Base-by-base conservation (phyloP, 257 asterid species). In the Hygrophila difformis region DNA sequence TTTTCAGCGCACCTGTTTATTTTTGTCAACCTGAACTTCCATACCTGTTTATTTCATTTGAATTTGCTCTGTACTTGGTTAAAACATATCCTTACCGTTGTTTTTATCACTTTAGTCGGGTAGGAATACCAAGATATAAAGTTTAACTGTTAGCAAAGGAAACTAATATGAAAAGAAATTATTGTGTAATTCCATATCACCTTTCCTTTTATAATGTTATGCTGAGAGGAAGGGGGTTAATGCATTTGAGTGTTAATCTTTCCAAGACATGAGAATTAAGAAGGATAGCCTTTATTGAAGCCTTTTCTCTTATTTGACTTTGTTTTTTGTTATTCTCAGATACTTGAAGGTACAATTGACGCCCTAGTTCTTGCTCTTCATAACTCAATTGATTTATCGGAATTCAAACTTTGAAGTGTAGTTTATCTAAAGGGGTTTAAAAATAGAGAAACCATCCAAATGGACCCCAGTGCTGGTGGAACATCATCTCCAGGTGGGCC, bases 401-500 rank as follows among this genome's bases (percentile, higher is more conserved):
- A 26, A 18, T 59, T 50, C 12, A 40, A 41, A 16, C 20, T 14
- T 12, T 43, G 4, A 47, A 17, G 52, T 17, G 53, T 26, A 38
- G 12, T 41, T 19, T 46, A 16, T 40, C 28, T 46, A 39, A 26
- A 8, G 64, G 55, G 55, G 56, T 49, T 29, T 39, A 35, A 31
- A 18, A 12, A 33, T 19, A 40, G 64, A 59, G 53, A 53, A 71
- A 72, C 52, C 59, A 85, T 91, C 96, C 88, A 91, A 55, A 80
- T 55, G 72, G 96, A 86, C 59, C 53, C 64, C 65, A 79, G 62
- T 75, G 62, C 82, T 28, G 81, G 76, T 44, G 73, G 71, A 31
- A 59, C 78, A 7, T 77, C 84, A 46, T 61, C 75, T 28, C 60
- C 84, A 39, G 60, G 67, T 37, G 81, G 84, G 28, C 62, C 74